Base-by-base conservation (phyloP, 2,329 filamentous ascomycete species). In the Colletotrichum spinosum region DNA sequence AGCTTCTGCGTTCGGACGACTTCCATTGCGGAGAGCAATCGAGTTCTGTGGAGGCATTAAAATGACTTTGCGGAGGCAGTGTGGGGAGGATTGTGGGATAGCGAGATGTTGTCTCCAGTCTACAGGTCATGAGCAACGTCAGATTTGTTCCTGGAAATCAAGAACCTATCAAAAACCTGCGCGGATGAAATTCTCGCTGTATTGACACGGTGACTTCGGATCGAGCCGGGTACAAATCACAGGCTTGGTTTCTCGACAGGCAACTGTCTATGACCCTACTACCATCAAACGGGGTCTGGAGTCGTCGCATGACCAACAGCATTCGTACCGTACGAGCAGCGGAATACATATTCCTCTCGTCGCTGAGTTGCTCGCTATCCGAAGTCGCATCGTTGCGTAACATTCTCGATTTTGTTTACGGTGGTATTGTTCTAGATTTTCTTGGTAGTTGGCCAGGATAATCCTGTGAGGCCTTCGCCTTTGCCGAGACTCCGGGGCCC, bases 21-120 rank as follows among this genome's bases (percentile, higher is more conserved):
- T 56, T 55, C 44, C 61, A 41, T 41, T 41, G 39, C 35, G 46
- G 42, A 42, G 46, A 12, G 55, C 46, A 42, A 39, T 44, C 56
- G 17, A 33, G 34, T 61, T 65, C 45, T 65, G 62, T 37, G 51
- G 57, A 60, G 60, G 55, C 42, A 39, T 15, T 42, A 33, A 56
- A 42, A 65, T 62, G 37, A 56, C 25, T 53, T 65, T 62, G 62
- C 62, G 57, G 62, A 62, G 62, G 42, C 52, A 53, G 41, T 53
- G 52, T 62, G 62, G 57, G 62, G 62, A 42, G 56, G n/a, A n/a
- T 1, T 42, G 45, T 50, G 45, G 57, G 42, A 45, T 46, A 35
- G 51, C 35, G 44, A 35, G 4, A 25, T 25, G 25, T 25, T 25
- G 25, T 25, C 25, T 25, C 51, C 50, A 55, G 55, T 59, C 48